Evolutionary conservation across 2,329 filamentous ascomycete genomes (phyloP).

Genomic region (Colletotrichum neosansevieriae): DNA sequence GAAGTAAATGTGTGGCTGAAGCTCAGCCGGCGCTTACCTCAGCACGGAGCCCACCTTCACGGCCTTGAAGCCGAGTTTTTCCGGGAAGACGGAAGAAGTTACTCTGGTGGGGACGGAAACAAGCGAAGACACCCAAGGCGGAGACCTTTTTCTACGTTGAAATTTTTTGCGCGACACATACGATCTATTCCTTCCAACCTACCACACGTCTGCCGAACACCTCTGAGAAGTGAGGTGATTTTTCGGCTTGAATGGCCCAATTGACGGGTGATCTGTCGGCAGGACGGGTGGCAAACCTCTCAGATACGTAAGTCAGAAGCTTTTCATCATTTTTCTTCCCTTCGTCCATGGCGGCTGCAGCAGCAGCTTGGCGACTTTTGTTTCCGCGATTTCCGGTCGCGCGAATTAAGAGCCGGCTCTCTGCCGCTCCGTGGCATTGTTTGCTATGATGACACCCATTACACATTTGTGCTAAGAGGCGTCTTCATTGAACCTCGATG

Average conservation of each 20-base stretch:
- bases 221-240: slow-evolving; percentile 35
- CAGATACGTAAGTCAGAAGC: slow-evolving; percentile 43
- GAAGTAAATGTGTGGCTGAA: neutral
- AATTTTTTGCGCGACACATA: slow-evolving; percentile 31
- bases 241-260: slow-evolving; percentile 41
- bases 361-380: neutral
- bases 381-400: slow-evolving; percentile 6
- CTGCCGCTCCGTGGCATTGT: slow-evolving; percentile 41
- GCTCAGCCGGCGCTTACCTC: neutral
- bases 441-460: slow-evolving; percentile 71
- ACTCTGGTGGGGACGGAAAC: slow-evolving; percentile 32
- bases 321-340: slow-evolving; percentile 24
- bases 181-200: slow-evolving; percentile 7
- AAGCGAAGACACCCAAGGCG: slow-evolving; percentile 35
- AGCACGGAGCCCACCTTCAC: neutral
- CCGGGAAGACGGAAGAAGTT: slow-evolving; percentile 23
- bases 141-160: slow-evolving; percentile 35
- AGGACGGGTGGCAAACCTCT: slow-evolving; percentile 41
- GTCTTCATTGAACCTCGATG: slow-evolving; percentile 71
- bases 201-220: slow-evolving; percentile 38
- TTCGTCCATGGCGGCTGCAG: slow-evolving; percentile 18
- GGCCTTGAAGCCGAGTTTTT: slow-evolving; percentile 18
- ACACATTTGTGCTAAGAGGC: slow-evolving; percentile 68
- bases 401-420: slow-evolving; percentile 5
- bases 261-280: slow-evolving; percentile 40